These are phyloP conservation scores for Erythrobasidium hasegawianum DNA, from an alignment of 1,284 basidiomycete species.

Conservation along the genomic window DNA sequence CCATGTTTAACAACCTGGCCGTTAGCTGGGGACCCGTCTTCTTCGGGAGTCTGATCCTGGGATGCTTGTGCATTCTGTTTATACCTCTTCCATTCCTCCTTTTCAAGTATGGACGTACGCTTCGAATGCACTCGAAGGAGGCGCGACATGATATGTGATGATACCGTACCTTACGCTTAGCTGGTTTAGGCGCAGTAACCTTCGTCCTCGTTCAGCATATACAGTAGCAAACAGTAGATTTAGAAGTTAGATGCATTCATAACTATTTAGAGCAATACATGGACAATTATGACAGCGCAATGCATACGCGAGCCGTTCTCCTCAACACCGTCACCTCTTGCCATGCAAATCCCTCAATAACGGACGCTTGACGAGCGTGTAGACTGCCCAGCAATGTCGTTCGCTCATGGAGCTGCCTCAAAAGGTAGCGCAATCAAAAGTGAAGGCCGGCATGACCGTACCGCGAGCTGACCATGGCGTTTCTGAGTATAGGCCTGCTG, in stretches of 20 bases:
- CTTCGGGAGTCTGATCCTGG: slow-evolving; percentile 29
- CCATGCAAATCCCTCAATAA: too few species aligned
- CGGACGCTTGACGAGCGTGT: too few species aligned
- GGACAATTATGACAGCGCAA: too few species aligned
- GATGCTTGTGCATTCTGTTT: slow-evolving; percentile 30
- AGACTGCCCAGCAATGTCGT: slow-evolving; percentile 38
- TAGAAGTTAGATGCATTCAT: too few species aligned
- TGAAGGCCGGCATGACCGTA: neutral
- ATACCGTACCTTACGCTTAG: too few species aligned
- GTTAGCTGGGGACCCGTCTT: slow-evolving; percentile 11
- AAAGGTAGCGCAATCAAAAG: slow-evolving; percentile 61
- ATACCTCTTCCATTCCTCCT: slow-evolving; percentile 33
- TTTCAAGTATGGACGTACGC: slow-evolving; percentile 9
- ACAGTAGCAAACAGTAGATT: too few species aligned
- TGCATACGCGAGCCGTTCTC: too few species aligned
- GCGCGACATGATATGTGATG: slow-evolving; percentile 22
- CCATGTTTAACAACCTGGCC: slow-evolving; percentile 27
- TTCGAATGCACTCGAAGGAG: slow-evolving; percentile 23
- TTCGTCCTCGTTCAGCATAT: too few species aligned
- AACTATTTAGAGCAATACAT: too few species aligned
- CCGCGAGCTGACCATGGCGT: too few species aligned
- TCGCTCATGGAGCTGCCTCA: slow-evolving; percentile 63
- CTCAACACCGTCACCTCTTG: too few species aligned
- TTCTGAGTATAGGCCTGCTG: slow-evolving; percentile 74
- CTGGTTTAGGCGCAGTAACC: too few species aligned